These are phyloP conservation scores for Yamadazyma diospyri DNA, from an alignment of 1,139 yeast species.

Conservation along the genomic window DNA sequence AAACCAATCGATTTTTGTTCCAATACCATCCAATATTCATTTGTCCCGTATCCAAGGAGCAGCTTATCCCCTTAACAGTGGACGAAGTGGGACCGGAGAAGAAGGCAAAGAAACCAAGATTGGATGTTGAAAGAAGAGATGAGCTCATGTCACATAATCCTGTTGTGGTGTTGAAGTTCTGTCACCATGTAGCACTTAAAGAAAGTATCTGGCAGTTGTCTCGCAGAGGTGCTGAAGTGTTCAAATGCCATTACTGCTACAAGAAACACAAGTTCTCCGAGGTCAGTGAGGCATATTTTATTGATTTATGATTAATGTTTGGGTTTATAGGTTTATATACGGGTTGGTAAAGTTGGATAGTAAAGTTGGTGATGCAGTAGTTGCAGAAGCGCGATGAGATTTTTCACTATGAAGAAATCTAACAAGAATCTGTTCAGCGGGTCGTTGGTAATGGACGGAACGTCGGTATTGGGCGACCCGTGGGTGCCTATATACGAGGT, in stretches of 20 bases:
- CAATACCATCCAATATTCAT: conserved; percentile 82
- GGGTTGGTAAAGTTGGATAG: background rate
- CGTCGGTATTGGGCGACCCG: conserved; percentile 54
- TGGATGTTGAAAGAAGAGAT: conserved; percentile 11
- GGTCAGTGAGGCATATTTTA: conserved; percentile 42
- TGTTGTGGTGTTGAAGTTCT: conserved; percentile 42
- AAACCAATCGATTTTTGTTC: conserved; percentile 38
- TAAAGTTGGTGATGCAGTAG: background rate
- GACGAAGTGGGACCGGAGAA: conserved; percentile 17
- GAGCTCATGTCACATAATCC: conserved; percentile 25
- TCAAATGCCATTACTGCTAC: conserved; percentile 49
- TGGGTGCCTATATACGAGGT: conserved; percentile 62
- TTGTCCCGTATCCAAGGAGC: conserved; percentile 89
- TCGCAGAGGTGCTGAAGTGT: conserved; percentile 39
- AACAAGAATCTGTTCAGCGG: conserved; percentile 3
- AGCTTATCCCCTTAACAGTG: conserved; percentile 40
- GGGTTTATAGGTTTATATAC: background rate
- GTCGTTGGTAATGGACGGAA: conserved; percentile 8
- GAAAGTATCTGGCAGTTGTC: conserved; percentile 47
- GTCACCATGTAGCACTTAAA: conserved; percentile 43
- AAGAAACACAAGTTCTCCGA: conserved; percentile 43
- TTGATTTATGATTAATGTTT: conserved; percentile 25
- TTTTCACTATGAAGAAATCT: conserved; percentile 12
- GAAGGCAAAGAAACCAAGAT: conserved; percentile 20
- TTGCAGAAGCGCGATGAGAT: conserved; percentile 2